A percentile compares a stretch with the other conserved stretches of the same genome.
Conservation (phyloP, 768 basidiomycete species). For the Suillus subluteus region DNA sequence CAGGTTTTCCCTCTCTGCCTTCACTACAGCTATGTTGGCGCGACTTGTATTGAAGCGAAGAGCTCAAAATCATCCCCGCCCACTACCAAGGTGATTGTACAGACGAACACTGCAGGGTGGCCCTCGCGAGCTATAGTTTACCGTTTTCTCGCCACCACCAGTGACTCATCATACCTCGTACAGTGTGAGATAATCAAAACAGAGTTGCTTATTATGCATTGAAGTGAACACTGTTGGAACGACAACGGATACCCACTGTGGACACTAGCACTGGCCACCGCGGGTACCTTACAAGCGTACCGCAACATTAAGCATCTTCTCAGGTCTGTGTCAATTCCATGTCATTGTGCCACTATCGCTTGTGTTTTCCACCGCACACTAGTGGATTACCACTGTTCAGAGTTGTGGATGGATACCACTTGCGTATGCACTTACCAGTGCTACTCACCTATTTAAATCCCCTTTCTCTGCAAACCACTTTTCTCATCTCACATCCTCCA, state of each 20-base stretch:
- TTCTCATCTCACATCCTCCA: not conserved
- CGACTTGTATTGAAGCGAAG: constrained; percentile 63
- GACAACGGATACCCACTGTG: not conserved
- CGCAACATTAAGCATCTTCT: not conserved
- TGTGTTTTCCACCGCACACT: not conserved
- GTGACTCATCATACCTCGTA: not conserved
- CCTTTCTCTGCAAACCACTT: not conserved
- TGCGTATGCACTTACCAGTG: not conserved
- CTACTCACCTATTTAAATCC: not conserved
- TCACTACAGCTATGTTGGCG: constrained; percentile 84
- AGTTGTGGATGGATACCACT: not conserved
- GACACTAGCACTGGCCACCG: not conserved
- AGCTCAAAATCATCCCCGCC: constrained; percentile 47
- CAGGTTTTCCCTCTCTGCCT: constrained; percentile 89
- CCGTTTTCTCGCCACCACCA: not conserved
- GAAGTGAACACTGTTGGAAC: too few species aligned
- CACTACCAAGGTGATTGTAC: constrained; percentile 54
- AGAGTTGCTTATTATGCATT: not conserved
- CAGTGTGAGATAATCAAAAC: constrained; percentile 2
- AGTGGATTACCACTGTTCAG: not conserved
- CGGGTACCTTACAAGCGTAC: not conserved
- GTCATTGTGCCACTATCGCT: not conserved
- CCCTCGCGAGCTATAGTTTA: not conserved
- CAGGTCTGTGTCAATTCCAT: not conserved
- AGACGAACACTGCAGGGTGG: not conserved